These are phyloP conservation scores for Mycena sanguinolenta DNA, from an alignment of 768 basidiomycete species.

Conservation along the genomic window DNA sequence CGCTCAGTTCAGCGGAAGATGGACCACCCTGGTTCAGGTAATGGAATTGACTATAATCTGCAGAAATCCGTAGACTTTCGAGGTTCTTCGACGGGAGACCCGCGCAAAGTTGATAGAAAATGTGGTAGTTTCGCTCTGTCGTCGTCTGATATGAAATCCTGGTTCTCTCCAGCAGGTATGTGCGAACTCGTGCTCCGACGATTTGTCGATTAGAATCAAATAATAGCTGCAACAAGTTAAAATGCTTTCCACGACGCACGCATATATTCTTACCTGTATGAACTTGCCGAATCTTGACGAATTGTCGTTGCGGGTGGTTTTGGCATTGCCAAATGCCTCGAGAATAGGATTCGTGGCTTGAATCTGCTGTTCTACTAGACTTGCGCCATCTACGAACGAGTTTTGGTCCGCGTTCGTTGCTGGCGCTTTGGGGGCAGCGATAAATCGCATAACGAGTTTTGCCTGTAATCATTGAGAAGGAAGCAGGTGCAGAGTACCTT, in stretches of 20 bases:
- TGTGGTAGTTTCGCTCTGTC: conserved; percentile 98
- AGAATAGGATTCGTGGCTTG: conserved; percentile 98
- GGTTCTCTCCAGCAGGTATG: conserved; percentile 97
- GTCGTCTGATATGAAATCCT: conserved; percentile 96
- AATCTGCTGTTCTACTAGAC: conserved; percentile 97
- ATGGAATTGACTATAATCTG: conserved; percentile 87
- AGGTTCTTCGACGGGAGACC: conserved; percentile 96
- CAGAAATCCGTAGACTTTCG: conserved; percentile 91
- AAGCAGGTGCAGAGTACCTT: neutral
- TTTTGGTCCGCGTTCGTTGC: conserved; percentile 75
- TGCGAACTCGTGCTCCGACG: conserved; percentile 96
- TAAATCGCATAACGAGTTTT: conserved; percentile 99
- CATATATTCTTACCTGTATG: conserved; percentile 80
- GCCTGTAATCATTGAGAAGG: conserved; percentile 62
- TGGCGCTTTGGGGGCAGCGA: conserved; percentile 95
- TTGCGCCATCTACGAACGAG: conserved; percentile 85
- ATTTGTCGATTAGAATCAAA: conserved; percentile 97
- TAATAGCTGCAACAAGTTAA: conserved; percentile 74
- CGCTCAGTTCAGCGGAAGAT: conserved; percentile 91
- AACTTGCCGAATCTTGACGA: conserved; percentile 99
- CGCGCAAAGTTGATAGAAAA: conserved; percentile 99
- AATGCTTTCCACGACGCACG: neutral
- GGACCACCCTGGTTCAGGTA: conserved; percentile 96
- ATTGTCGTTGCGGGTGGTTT: conserved; percentile 99
- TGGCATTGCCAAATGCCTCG: conserved; percentile 99